Evolutionary conservation across 2,329 filamentous ascomycete genomes (phyloP), one percentile per base, ranked within the genome.

Genomic region (Paramyrothecium roridum): DNA sequence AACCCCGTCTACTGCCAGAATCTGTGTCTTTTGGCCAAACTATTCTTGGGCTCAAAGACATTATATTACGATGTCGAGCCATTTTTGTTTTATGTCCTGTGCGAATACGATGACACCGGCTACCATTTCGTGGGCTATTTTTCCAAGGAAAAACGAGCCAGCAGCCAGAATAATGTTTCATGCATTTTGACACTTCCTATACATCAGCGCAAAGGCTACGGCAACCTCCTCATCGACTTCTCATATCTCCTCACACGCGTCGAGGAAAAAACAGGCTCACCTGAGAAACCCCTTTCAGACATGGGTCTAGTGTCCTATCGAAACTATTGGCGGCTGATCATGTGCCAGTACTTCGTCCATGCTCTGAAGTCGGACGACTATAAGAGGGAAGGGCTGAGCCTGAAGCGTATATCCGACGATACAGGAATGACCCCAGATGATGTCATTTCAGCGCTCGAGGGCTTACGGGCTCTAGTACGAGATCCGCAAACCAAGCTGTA

Each of bases 111-210:
- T 66, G 89, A 95, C 54, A 84, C 88, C 19, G 93, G 93, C 19
- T 97, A 95, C 68, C 95, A 97, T 69, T 95, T 99, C 63, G 93
- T 98, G 23, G 95, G 95, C n/a, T 99, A 99, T 69, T 99, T 99
- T 66, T 98, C 95, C 52, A 99, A 99, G 71, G 95, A 99, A 75
- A 99, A 99, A 75, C 83, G 96, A 47, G 89, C 91, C 2, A 93
- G 91, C 71, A 96, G 92, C 58, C 88, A 93, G 64, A 98, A 99
- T 72, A 99, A 99, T 61, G 95, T 99, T 50, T 97, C 92, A 10
- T 99, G 95, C 72, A 99, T 99, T 63, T 77, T 99, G 50, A 96
- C 96, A 3, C 78, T 99, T 43, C 95, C 95, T 0, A 97, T 98
- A 54, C 95, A 98, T 68, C 93, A 97, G 75, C 88, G 96, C 54